phyloP scores from a whole-genome alignment of 2,329 filamentous ascomycete genomes.

The Fusarium sp. region DNA sequence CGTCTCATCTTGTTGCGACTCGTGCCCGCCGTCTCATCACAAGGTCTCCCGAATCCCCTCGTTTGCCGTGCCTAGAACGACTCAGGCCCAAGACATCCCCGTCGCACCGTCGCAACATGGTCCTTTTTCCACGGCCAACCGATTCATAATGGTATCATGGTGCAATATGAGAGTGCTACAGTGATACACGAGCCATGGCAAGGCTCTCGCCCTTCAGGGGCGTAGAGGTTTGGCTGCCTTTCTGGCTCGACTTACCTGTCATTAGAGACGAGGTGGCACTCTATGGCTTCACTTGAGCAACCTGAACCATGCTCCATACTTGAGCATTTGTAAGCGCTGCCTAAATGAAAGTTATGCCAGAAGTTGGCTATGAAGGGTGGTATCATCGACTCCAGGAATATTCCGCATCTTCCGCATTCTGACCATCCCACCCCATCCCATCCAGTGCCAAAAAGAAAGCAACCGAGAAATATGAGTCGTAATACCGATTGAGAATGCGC shows the following conservation, averaged over 20 bases:
- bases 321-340: neutral
- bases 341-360: neutral
- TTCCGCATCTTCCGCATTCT: neutral
- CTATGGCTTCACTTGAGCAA: neutral
- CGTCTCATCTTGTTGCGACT: conserved; percentile 9
- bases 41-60: conserved; percentile 12
- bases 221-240: neutral
- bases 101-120: conserved; percentile 17
- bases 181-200: neutral
- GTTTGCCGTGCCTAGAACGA: conserved; percentile 2
- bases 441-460: neutral
- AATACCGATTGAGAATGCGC: neutral
- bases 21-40: neutral
- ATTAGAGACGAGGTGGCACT: neutral
- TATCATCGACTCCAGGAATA: neutral
- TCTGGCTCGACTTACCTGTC: neutral
- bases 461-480: neutral
- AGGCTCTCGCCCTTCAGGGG: neutral
- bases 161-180: conserved; percentile 3
- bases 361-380: neutral
- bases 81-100: conserved; percentile 3
- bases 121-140: neutral
- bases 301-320: neutral
- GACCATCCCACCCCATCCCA: neutral
- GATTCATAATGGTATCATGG: neutral